phyloP scores from a whole-genome alignment of 805 yeast species.

The Phaffomyces opuntiae region DNA sequence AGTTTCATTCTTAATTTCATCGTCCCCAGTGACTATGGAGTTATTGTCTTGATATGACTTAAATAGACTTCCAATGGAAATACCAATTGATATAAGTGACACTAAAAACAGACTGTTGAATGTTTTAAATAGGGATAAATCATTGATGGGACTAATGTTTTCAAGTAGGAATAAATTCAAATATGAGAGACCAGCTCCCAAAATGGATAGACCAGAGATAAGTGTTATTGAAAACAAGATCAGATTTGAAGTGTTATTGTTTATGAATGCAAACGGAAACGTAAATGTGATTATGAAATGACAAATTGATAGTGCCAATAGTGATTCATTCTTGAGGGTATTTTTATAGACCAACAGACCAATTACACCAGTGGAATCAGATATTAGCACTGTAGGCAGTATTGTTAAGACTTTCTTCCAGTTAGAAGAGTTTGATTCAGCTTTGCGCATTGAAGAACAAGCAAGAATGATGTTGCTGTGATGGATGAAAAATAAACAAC shows the following conservation, averaged over 20 bases:
- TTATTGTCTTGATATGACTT: not conserved
- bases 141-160: not conserved
- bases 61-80: slow-evolving; percentile 1
- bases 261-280: slow-evolving; percentile 1
- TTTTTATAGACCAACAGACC: slow-evolving; percentile 7
- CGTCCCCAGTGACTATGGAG: not conserved
- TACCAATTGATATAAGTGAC: slow-evolving; percentile 7
- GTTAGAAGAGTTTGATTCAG: not conserved
- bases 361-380: slow-evolving; percentile 11
- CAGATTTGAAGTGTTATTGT: not conserved
- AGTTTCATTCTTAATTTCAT: not conserved
- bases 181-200: slow-evolving; percentile 22
- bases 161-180: slow-evolving; percentile 3
- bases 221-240: not conserved
- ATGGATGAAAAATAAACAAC: not conserved
- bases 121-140: slow-evolving; percentile 2
- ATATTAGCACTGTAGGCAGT: slow-evolving; percentile 2
- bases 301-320: slow-evolving; percentile 2
- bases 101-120: slow-evolving; percentile 8
- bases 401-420: not conserved
- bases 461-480: not conserved
- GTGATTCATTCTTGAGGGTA: not conserved
- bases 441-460: not conserved
- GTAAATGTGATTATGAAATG: slow-evolving; percentile 4
- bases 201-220: slow-evolving; percentile 8